phyloP scores from a whole-genome alignment of 2,329 filamentous ascomycete genomes.

The Microsporum audouinii region DNA sequence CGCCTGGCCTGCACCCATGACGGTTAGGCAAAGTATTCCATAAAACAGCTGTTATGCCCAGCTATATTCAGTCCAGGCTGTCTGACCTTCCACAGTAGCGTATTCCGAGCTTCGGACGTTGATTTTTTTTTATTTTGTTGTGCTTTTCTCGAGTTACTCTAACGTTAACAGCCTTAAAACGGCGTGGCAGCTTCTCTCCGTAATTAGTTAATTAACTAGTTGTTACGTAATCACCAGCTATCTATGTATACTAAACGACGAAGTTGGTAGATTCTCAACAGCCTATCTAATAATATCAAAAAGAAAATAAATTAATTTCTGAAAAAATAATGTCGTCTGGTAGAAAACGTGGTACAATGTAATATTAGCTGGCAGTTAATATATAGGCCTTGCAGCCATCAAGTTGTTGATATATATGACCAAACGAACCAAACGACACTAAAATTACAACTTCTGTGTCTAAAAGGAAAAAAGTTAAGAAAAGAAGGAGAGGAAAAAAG shows the following conservation, averaged over 20 bases:
- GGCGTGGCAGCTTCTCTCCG: not conserved
- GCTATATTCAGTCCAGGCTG: not conserved
- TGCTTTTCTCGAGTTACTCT: not conserved
- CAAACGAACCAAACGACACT: not conserved
- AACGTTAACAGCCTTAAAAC: not conserved
- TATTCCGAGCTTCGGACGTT: not conserved
- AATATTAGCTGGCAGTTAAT: not conserved
- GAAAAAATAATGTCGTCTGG: not conserved
- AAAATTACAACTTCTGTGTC: not conserved
- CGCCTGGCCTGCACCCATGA: not conserved
- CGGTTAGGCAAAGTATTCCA: not conserved
- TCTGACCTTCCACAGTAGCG: not conserved
- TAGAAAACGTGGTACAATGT: not conserved
- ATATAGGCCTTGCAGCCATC: conserved; percentile 1
- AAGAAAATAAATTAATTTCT: not conserved
- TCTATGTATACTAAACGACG: no score
- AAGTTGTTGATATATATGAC: not conserved
- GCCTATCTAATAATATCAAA: not conserved
- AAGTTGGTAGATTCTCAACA: no score
- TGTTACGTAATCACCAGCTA: not conserved
- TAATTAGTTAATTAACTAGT: not conserved
- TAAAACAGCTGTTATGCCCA: not conserved
- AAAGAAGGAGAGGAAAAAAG: not conserved
- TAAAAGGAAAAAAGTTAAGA: not conserved
- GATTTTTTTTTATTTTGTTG: not conserved